Evolutionary conservation across 129 eudicot genomes (phyloP), one percentile per base, ranked within the genome.

Genomic region (Calendula officinalis): DNA sequence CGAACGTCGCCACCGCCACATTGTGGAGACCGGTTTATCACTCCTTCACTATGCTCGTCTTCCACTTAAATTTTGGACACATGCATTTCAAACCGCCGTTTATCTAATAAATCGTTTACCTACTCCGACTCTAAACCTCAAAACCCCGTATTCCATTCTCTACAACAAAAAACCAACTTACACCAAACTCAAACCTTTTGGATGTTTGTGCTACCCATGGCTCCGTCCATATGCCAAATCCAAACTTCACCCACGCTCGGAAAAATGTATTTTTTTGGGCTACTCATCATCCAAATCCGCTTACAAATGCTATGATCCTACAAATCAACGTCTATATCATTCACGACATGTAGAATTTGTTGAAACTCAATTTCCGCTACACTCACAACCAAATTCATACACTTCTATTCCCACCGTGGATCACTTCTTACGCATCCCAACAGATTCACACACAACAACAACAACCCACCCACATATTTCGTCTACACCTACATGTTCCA

Each of bases 311-410:
- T 43, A 62, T 33, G 77, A 79, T 40, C 56, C 53, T 5, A 37
- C 63, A 12, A 62, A 17, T 11, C 56, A 39, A 6, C 37, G 48
- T 0, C 12, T 57, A 6, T 69, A 62, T 39, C 62, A 43, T 38
- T 74, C 80, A 8, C 40, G 70, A 10, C 84, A 75, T n/a, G 80
- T 80, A 32, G 62, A 64, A 9, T 80, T 75, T 44, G 5, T 80
- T 40, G 67, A 80, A 30, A 34, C 65, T 15, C 3, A 4, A 0
- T 78, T 72, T 33, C 55, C 51, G 32, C 12, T 61, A 7, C 27
- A 66, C 7, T 34, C 49, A 22, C 30, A 22, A 22, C 6, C 32
- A 14, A 14, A 4, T 1, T 44, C 34, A 8, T 16, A 8, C 14
- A 27, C 55, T 3, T 34, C 16, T 55, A 45, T 57, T 34, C 40